A percentile compares a stretch with the other conserved stretches of the same genome.
Conservation (phyloP, 2,329 filamentous ascomycete genomes). For the Alternaria incomplexa region DNA sequence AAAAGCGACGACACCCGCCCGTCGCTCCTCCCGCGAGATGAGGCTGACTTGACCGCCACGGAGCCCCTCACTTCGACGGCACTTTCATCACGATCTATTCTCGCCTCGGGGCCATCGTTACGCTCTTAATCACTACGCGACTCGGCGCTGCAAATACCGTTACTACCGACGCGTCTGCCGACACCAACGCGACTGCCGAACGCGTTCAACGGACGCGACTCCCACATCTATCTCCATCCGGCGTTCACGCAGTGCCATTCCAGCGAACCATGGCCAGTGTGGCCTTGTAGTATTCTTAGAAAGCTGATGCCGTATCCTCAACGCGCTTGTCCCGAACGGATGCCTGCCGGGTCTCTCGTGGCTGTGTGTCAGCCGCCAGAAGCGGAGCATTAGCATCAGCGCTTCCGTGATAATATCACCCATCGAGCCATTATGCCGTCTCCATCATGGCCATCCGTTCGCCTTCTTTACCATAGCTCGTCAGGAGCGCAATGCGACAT, state of each 20-base stretch:
- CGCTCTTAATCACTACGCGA: not conserved
- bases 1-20: conserved; percentile 18
- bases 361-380: conserved; percentile 44
- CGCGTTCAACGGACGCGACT: not conserved
- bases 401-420: conserved; percentile 21
- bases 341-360: conserved; percentile 34
- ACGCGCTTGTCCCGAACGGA: conserved; percentile 29
- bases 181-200: not conserved
- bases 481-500: not conserved
- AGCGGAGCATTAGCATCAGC: conserved; percentile 28
- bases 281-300: conserved; percentile 43
- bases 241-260: conserved; percentile 13
- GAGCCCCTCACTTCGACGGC: not conserved
- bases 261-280: conserved; percentile 19
- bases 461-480: conserved; percentile 3
- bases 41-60: conserved; percentile 1
- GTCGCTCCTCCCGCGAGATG: conserved; percentile 13
- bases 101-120: not conserved
- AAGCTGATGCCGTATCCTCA: conserved; percentile 42
- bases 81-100: not conserved
- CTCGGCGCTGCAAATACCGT: not conserved
- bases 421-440: conserved; percentile 5
- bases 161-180: not conserved
- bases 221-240: conserved; percentile 8
- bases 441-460: conserved; percentile 1